Percentiles rank a stretch among this genome's conserved stretches.
These are phyloP conservation scores for Penicillium cataractarum DNA, from an alignment of 495 filamentous ascomycete species.

Conservation along the genomic window DNA sequence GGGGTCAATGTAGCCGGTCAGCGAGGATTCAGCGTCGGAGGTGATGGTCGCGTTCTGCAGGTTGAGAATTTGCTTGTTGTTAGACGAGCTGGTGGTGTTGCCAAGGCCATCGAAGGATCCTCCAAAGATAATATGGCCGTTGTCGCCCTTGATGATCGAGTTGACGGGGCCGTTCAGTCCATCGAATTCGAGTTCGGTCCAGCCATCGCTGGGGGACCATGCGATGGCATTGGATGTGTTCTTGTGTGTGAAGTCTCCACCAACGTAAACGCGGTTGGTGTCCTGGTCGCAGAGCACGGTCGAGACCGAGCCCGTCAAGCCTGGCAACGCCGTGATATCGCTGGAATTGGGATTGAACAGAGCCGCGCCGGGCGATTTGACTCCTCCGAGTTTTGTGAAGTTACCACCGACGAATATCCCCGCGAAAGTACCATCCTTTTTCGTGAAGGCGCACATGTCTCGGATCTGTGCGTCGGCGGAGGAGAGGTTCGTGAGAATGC, in stretches of 20 bases:
- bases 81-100: conserved; percentile 62
- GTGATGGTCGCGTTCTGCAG: conserved; percentile 75
- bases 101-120: conserved; percentile 91
- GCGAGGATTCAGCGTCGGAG: conserved; percentile 60
- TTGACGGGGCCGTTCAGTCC: conserved; percentile 94
- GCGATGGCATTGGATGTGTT: conserved; percentile 88
- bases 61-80: conserved; percentile 76
- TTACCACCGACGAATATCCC: conserved; percentile 90
- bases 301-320: conserved; percentile 79
- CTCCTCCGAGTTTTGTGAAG: conserved; percentile 87
- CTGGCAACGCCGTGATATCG: conserved; percentile 69
- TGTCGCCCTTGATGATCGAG: conserved; percentile 76
- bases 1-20: conserved; percentile 73
- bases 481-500: conserved; percentile 72
- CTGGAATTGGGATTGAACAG: conserved; percentile 73
- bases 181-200: conserved; percentile 85
- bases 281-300: conserved; percentile 81
- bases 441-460: conserved; percentile 81
- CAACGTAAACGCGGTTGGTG: conserved; percentile 86
- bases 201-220: conserved; percentile 70
- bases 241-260: conserved; percentile 77
- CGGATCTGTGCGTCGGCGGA: conserved; percentile 80
- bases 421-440: conserved; percentile 64
- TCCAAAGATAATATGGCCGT: conserved; percentile 87
- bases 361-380: conserved; percentile 77